phyloP scores from a whole-genome alignment of 345 rosid genomes.

The Bruguiera gymnorhiza region DNA sequence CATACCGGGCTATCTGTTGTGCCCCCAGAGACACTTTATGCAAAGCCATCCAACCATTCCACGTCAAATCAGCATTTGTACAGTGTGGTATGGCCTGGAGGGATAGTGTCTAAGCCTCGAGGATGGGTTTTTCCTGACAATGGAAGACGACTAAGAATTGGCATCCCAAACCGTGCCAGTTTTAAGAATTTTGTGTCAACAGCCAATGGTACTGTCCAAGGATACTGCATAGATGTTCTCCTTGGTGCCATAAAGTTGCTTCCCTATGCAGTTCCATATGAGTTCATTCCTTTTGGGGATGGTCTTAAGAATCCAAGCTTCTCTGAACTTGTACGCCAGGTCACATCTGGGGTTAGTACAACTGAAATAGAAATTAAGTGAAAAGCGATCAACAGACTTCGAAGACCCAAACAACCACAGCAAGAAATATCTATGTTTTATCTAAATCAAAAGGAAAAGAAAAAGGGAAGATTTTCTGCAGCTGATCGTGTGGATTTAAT shows the following conservation, averaged over 20 bases:
- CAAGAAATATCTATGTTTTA: not conserved
- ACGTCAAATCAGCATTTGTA: slow-evolving; percentile 60
- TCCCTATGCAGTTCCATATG: slow-evolving; percentile 67
- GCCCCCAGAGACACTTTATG: slow-evolving; percentile 70
- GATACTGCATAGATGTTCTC: slow-evolving; percentile 76
- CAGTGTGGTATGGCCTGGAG: slow-evolving; percentile 88
- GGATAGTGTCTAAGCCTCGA: slow-evolving; percentile 53
- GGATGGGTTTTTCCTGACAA: slow-evolving; percentile 94
- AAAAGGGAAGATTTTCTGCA: not conserved
- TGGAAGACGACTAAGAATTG: slow-evolving; percentile 69
- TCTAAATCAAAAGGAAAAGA: too few relatives aligned
- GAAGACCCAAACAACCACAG: not conserved
- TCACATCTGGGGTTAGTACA: slow-evolving; percentile 65
- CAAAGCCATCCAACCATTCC: slow-evolving; percentile 59
- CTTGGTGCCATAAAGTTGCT: slow-evolving; percentile 66
- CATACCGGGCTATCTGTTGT: slow-evolving; percentile 71
- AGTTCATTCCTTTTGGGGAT: slow-evolving; percentile 74
- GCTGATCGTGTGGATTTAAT: slow-evolving; percentile 12
- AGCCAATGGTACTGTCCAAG: slow-evolving; percentile 53
- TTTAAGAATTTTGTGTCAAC: slow-evolving; percentile 47
- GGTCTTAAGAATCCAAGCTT: slow-evolving; percentile 71
- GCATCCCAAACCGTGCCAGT: slow-evolving; percentile 70
- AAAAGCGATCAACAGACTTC: not conserved
- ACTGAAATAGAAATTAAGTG: not conserved
- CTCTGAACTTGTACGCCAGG: slow-evolving; percentile 54